Evolutionary conservation across 2,329 filamentous ascomycete species (phyloP).

Genomic region (Xylariaceae sp.): DNA sequence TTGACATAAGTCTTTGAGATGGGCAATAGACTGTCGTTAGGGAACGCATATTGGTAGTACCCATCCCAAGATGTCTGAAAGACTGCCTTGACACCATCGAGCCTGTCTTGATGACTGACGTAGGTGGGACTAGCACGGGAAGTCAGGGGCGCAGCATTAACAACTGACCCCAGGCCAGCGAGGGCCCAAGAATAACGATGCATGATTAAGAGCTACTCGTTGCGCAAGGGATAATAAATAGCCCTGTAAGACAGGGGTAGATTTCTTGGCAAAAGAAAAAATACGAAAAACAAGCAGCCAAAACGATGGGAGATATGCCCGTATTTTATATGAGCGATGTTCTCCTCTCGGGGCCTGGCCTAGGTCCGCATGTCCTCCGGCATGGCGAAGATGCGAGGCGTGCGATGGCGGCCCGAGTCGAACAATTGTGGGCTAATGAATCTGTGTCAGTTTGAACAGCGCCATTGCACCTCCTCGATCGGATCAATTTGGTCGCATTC

Average conservation of each 20-base stretch:
- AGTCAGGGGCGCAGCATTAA: conserved; percentile 19
- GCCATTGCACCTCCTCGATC: conserved; percentile 14
- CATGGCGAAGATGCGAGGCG: conserved; percentile 13
- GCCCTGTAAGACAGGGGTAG: conserved; percentile 10
- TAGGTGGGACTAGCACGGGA: conserved; percentile 21
- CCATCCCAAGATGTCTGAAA: conserved; percentile 70
- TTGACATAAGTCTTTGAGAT: conserved; percentile 62
- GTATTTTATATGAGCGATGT: conserved; percentile 17
- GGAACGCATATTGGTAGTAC: conserved; percentile 70
- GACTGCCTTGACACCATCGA: conserved; percentile 60
- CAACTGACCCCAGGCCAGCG: conserved; percentile 23
- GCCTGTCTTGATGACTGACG: conserved; percentile 40
- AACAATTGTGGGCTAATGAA: conserved; percentile 5
- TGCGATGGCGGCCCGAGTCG: conserved; percentile 12
- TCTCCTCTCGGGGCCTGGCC: not conserved
- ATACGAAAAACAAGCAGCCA: conserved; percentile 12
- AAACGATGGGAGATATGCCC: conserved; percentile 11
- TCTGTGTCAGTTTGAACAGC: conserved; percentile 3
- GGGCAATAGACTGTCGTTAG: conserved; percentile 70
- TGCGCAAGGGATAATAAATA: conserved; percentile 13
- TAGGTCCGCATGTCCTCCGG: conserved; percentile 3
- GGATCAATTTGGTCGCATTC: conserved; percentile 7
- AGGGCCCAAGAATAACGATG: conserved; percentile 23
- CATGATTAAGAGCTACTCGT: conserved; percentile 23
- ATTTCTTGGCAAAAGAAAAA: conserved; percentile 9